phyloP scores from a whole-genome alignment of 495 filamentous ascomycete species.

The Astrothelium macrocarpum region DNA sequence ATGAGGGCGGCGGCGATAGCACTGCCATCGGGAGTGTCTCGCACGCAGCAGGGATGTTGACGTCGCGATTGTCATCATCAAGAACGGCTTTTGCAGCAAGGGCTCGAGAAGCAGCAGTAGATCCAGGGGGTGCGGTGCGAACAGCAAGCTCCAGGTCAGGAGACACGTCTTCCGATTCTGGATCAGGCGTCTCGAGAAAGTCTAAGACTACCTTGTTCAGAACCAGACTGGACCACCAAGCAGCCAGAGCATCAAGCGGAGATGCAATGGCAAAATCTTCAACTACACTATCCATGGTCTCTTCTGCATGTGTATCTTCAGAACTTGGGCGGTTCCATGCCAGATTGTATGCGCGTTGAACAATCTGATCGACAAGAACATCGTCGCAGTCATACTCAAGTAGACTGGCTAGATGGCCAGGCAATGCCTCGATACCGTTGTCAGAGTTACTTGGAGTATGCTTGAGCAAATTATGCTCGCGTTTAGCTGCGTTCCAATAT shows the following conservation, averaged over 20 bases:
- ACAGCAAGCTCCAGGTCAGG: conserved; percentile 56
- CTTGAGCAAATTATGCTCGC: conserved; percentile 41
- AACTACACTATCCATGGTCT: conserved; percentile 72
- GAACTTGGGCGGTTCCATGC: conserved; percentile 76
- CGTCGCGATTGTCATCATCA: conserved; percentile 41
- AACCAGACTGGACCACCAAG: conserved; percentile 78
- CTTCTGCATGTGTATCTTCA: conserved; percentile 51
- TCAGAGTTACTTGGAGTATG: conserved; percentile 24
- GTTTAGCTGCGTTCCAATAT: conserved; percentile 72
- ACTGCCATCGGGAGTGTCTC: conserved; percentile 35
- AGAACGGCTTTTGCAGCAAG: conserved; percentile 61
- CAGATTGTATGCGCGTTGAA: conserved; percentile 82
- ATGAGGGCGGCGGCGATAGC: conserved; percentile 28
- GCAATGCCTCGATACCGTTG: conserved; percentile 55
- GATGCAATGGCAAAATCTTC: conserved; percentile 80
- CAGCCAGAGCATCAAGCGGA: conserved; percentile 79
- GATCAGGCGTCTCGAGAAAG: conserved; percentile 42
- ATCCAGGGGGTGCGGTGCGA: conserved; percentile 67
- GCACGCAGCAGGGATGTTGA: conserved; percentile 46
- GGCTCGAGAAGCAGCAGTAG: conserved; percentile 65
- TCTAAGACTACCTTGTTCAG: conserved; percentile 59
- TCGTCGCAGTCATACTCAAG: conserved; percentile 68
- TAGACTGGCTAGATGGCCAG: conserved; percentile 63
- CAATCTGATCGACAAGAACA: conserved; percentile 64
- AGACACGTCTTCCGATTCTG: conserved; percentile 37